Conservation (phyloP, 2,329 filamentous ascomycete genomes). For the Cladosporium velox region DNA sequence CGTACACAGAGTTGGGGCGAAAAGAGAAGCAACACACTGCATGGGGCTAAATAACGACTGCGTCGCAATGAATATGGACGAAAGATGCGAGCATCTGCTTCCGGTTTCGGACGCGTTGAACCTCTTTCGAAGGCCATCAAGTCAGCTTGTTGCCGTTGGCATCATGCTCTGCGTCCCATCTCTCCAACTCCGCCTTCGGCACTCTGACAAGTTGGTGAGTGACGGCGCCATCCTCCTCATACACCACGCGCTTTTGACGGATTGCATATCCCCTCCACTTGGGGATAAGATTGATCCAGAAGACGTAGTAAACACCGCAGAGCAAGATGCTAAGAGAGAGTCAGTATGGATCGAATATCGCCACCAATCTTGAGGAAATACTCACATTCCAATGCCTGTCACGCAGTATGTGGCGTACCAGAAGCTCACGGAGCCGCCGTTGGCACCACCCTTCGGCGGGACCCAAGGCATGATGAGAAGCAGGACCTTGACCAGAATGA, state of each 20-base stretch:
- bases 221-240: constrained; percentile 46
- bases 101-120: not conserved
- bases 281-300: constrained; percentile 61
- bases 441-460: constrained; percentile 61
- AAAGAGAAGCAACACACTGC: not conserved
- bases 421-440: constrained; percentile 68
- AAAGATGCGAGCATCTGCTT: not conserved
- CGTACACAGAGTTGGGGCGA: not conserved
- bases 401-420: constrained; percentile 72
- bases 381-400: constrained; percentile 65
- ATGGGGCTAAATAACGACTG: not conserved
- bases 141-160: constrained; percentile 31
- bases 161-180: constrained; percentile 64
- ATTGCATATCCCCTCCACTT: constrained; percentile 56
- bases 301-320: constrained; percentile 60
- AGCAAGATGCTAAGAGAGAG: constrained; percentile 46
- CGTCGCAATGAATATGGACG: not conserved
- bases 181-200: constrained; percentile 50
- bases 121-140: not conserved
- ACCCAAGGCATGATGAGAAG: constrained; percentile 72
- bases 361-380: not conserved
- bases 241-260: constrained; percentile 48
- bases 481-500: constrained; percentile 60
- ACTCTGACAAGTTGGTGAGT: constrained; percentile 58
- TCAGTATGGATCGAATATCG: not conserved